These are phyloP conservation scores for Rhodotorula sp. DNA, from an alignment of 1,284 basidiomycete species.

Conservation along the genomic window DNA sequence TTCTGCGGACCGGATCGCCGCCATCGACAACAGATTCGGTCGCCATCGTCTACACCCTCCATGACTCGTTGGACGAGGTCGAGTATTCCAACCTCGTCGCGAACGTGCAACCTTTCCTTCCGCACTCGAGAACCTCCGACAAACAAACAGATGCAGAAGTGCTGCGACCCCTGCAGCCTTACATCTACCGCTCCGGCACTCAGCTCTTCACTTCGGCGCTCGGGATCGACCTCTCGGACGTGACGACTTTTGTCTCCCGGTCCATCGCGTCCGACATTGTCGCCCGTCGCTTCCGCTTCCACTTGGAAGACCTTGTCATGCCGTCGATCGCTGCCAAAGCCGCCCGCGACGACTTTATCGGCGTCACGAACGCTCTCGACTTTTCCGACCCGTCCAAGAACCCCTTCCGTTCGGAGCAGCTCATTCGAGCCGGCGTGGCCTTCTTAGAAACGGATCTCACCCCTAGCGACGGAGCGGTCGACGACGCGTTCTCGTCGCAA, in stretches of 20 bases:
- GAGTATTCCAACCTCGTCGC: constrained; percentile 33
- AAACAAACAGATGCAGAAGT: no score
- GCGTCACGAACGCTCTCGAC: constrained; percentile 35
- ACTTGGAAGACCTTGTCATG: constrained; percentile 34
- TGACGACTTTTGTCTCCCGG: constrained; percentile 32
- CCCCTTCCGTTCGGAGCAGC: constrained; percentile 14
- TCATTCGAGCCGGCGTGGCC: constrained; percentile 14
- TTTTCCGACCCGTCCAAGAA: constrained; percentile 27
- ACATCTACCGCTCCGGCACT: constrained; percentile 14
- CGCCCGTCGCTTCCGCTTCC: constrained; percentile 26
- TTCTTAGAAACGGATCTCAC: constrained; percentile 17
- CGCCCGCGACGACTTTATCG: constrained; percentile 13
- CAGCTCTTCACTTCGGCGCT: constrained; percentile 34
- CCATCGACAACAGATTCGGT: neutral
- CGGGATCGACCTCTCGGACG: constrained; percentile 32
- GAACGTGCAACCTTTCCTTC: constrained; percentile 7
- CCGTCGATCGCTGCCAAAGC: constrained; percentile 25
- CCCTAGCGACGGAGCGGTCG: neutral
- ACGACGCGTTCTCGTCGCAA: neutral
- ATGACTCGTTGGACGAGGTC: constrained; percentile 36
- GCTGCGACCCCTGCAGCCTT: constrained; percentile 11
- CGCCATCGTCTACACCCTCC: constrained; percentile 34
- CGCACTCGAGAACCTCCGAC: neutral
- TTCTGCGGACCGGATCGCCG: constrained; percentile 13
- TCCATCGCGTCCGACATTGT: constrained; percentile 33